Conservation (phyloP, 2,329 filamentous ascomycete species). For the Trichophyton schoenleinii region DNA sequence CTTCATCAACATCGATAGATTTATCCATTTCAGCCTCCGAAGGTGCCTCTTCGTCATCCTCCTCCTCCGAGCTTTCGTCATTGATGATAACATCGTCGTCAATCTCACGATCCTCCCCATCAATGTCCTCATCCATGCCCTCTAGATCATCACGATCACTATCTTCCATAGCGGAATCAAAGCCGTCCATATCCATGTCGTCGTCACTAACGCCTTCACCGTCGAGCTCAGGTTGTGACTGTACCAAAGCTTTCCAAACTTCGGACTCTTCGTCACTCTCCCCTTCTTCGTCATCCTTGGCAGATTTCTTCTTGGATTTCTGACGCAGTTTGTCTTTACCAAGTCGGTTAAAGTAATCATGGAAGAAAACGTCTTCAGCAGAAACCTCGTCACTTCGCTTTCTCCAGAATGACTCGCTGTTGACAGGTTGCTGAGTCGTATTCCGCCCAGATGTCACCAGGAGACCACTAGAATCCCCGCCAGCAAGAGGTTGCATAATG, state of each 20-base stretch:
- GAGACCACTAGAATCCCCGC: conserved; percentile 47
- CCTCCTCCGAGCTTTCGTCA: conserved; percentile 10
- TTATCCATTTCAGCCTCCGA: conserved; percentile 21
- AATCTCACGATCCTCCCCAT: conserved; percentile 19
- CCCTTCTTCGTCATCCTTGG: conserved; percentile 31
- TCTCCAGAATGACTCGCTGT: conserved; percentile 81
- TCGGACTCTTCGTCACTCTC: conserved; percentile 59
- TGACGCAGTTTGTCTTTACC: conserved; percentile 50
- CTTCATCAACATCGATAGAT: conserved; percentile 40
- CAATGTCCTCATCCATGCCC: conserved; percentile 30
- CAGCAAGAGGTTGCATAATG: conserved; percentile 89
- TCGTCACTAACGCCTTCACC: conserved; percentile 46
- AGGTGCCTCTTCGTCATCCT: conserved; percentile 10
- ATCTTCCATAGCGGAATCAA: conserved; percentile 40
- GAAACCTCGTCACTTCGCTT: conserved; percentile 79
- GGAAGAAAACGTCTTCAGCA: conserved; percentile 94
- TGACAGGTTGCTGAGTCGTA: conserved; percentile 55
- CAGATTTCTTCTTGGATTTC: conserved; percentile 43
- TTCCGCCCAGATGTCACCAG: conserved; percentile 48
- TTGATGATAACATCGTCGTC: conserved; percentile 20
- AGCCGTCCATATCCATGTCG: conserved; percentile 43
- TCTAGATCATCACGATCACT: conserved; percentile 32
- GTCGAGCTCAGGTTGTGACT: conserved; percentile 65
- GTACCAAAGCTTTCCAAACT: conserved; percentile 83
- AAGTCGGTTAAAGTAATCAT: conserved; percentile 78